These are phyloP conservation scores for Alternaria sp. DNA, from an alignment of 2,329 filamentous ascomycete genomes.

Conservation along the genomic window DNA sequence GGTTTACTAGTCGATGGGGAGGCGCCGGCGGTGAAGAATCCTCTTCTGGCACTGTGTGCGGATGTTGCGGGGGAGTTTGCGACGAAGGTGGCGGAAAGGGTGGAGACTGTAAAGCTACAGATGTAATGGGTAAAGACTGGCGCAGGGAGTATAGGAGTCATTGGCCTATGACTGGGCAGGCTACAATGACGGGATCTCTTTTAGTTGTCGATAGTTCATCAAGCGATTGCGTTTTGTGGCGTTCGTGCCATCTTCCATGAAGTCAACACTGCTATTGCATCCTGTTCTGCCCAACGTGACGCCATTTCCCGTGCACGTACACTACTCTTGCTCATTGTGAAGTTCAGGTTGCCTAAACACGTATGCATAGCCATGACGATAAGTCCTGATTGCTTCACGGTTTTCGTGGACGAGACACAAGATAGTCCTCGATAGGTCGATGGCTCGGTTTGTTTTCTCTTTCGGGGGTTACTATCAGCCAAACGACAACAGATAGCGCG, in stretches of 20 bases:
- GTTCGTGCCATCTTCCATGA: not conserved
- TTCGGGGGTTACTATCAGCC: not conserved
- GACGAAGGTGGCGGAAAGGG: conserved; percentile 1
- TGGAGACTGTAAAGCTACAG: conserved; percentile 4
- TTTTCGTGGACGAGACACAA: not conserved
- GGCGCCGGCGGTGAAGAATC: not conserved
- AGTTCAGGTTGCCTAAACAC: not conserved
- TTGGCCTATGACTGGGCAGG: not conserved
- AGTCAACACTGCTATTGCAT: not conserved
- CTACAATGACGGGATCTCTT: not conserved
- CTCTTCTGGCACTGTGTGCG: not conserved
- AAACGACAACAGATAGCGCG: not conserved
- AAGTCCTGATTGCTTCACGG: not conserved
- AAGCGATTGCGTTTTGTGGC: not conserved
- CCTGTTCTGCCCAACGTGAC: not conserved
- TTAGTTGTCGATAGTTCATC: not conserved
- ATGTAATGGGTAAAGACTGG: not conserved
- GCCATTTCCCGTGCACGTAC: not conserved
- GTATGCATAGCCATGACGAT: not conserved
- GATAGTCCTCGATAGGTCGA: not conserved
- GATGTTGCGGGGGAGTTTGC: conserved; percentile 3
- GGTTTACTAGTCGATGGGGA: not conserved
- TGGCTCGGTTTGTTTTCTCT: conserved; percentile 1
- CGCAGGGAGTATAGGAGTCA: not conserved
- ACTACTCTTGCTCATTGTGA: not conserved